phyloP scores from a whole-genome alignment of 192 early-diverging fungal species.

The Backusella sp. region DNA sequence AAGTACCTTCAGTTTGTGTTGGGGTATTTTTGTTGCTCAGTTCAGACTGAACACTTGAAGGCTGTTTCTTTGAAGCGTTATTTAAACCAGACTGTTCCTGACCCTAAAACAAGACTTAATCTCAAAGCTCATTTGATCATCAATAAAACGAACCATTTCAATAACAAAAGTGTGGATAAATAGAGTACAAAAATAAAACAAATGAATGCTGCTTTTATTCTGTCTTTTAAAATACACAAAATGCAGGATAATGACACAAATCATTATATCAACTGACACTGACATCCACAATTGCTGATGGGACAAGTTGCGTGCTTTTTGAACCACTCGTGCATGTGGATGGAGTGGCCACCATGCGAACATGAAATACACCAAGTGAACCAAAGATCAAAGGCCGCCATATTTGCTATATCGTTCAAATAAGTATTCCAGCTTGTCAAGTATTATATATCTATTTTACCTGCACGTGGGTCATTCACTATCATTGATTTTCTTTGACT shows the following conservation, averaged over 20 bases:
- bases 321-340: slow-evolving; percentile 93
- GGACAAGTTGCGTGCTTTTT: slow-evolving; percentile 80
- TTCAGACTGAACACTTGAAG: neutral
- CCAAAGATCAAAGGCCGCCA: slow-evolving; percentile 79
- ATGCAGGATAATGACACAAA: neutral
- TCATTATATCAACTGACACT: slow-evolving; percentile 41
- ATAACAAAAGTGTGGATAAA: neutral
- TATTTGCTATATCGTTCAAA: slow-evolving; percentile 29
- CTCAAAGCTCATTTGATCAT: neutral
- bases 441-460: slow-evolving; percentile 16
- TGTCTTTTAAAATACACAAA: neutral
- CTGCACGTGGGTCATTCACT: slow-evolving; percentile 21
- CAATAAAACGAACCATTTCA: neutral
- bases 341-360: slow-evolving; percentile 92
- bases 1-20: neutral
- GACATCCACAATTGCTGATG: slow-evolving; percentile 84
- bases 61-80: neutral
- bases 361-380: slow-evolving; percentile 99
- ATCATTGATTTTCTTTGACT: slow-evolving; percentile 39
- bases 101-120: neutral
- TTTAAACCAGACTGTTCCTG: neutral
- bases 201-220: neutral
- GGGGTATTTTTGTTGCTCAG: neutral
- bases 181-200: neutral
- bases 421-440: neutral